Evolutionary conservation across 805 yeast genomes (phyloP).

Genomic region (Wickerhamia fluorescens): DNA sequence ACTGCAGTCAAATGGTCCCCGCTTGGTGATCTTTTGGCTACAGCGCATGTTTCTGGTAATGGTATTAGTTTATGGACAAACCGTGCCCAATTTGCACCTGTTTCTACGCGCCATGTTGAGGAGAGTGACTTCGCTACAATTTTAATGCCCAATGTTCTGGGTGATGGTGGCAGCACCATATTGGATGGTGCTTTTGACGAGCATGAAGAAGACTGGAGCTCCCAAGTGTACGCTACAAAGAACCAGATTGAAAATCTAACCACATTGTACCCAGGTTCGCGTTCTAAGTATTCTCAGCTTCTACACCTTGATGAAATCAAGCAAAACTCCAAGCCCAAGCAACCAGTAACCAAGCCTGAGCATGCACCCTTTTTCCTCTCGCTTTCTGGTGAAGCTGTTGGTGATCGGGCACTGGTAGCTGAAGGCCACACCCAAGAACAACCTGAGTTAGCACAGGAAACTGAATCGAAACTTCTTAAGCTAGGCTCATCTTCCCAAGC

Average conservation of each 20-base stretch:
- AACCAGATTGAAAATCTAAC: conserved; percentile 59
- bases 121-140: conserved; percentile 64
- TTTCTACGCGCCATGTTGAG: conserved; percentile 68
- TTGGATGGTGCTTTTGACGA: conserved; percentile 71
- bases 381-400: conserved; percentile 58
- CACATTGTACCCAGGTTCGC: conserved; percentile 73
- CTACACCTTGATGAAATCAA: conserved; percentile 78
- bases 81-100: conserved; percentile 71
- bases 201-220: conserved; percentile 27
- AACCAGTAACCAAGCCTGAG: conserved; percentile 79
- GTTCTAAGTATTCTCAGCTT: conserved; percentile 71
- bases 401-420: conserved; percentile 55
- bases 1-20: conserved; percentile 79
- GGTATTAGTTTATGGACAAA: conserved; percentile 94
- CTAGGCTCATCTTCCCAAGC: conserved; percentile 24
- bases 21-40: conserved; percentile 83
- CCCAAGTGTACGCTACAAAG: conserved; percentile 41
- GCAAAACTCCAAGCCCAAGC: conserved; percentile 82
- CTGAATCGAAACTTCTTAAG: conserved; percentile 20
- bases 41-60: conserved; percentile 83
- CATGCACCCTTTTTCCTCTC: conserved; percentile 75
- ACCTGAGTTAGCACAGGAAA: conserved; percentile 7
- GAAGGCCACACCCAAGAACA: conserved; percentile 21
- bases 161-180: conserved; percentile 65
- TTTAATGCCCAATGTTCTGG: conserved; percentile 68